Base-by-base conservation (phyloP, 371 early-diverging fungal species). In the Mortierella sp. region DNA sequence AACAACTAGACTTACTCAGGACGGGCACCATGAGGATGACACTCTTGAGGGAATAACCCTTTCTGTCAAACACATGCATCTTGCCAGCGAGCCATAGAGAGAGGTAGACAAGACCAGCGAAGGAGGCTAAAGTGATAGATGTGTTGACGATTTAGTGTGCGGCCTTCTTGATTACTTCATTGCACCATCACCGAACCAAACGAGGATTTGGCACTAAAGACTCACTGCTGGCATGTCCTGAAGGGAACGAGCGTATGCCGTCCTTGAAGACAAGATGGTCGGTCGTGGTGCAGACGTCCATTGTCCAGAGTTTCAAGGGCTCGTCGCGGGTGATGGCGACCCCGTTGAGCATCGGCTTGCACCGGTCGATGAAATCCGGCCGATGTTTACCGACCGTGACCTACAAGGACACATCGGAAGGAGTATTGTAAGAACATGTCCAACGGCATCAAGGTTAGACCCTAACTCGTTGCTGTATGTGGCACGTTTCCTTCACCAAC, bases 171-270 rank as follows among this genome's bases (percentile, higher is more conserved):
- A 24, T 41, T 38, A 24, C 68, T 68, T 41, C 41, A 65, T 35
- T 35, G 38, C 21, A 21, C 38, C 21, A 65, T 65, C 65, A 68
- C 11, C 24, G 24, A 71, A 43, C 3, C 8, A 68, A 24, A 44
- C 43, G 29, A 44, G 55, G n/a, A 29, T 41, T 58, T 46, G 58
- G 10, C 58, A 35, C 58, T 58, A 58, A 27, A 58, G 6, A 55
- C 56, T 55, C 89, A 89, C 92, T 90, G 29, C 96, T 95, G 29
- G 98, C 88, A 88, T 98, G 98, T 2, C 98, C 98, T 29, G 97
- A 97, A n/a, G 97, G 98, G 82, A 97, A 99, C 74, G 95, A 93
- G 84, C 94, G 95, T 83, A 95, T 92, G 21, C 97, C 99, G 65
- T 98, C 97, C 65, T 83, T 84, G 72, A 97, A 89, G 24, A 92